Evolutionary conservation across 2,329 filamentous ascomycete species (phyloP).

Genomic region (Alternaria arborescens): DNA sequence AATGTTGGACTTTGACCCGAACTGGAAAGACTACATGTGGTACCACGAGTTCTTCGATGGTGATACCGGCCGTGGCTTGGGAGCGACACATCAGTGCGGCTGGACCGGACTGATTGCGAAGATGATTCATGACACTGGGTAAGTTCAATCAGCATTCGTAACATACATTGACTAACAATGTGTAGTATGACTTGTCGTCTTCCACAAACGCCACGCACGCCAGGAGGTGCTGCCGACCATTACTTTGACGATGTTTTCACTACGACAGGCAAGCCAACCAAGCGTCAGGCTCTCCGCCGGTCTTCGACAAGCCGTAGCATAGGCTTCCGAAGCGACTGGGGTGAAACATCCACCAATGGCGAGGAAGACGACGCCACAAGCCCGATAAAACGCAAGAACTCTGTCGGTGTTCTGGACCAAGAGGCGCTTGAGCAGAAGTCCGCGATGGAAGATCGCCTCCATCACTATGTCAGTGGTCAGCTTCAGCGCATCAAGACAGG

Average conservation of each 20-base stretch:
- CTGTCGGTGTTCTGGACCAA: slow-evolving; percentile 62
- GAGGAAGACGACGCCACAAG: slow-evolving; percentile 45
- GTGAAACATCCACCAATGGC: slow-evolving; percentile 51
- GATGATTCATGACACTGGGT: slow-evolving; percentile 98
- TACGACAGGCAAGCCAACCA: slow-evolving; percentile 53
- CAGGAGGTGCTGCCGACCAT: slow-evolving; percentile 81
- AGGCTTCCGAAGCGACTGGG: slow-evolving; percentile 79
- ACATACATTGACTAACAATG: slow-evolving; percentile 53
- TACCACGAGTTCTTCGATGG: slow-evolving; percentile 99
- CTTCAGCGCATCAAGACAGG: slow-evolving; percentile 75
- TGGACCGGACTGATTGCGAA: slow-evolving; percentile 97
- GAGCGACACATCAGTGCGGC: slow-evolving; percentile 92
- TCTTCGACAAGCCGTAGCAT: slow-evolving; percentile 87
- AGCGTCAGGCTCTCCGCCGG: slow-evolving; percentile 69
- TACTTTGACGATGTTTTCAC: slow-evolving; percentile 95
- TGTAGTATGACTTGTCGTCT: slow-evolving; percentile 39
- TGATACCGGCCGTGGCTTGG: slow-evolving; percentile 86
- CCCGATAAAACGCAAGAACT: slow-evolving; percentile 52
- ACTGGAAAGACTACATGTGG: slow-evolving; percentile 95
- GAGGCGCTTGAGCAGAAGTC: slow-evolving; percentile 55
- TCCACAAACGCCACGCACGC: slow-evolving; percentile 90
- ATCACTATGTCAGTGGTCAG: slow-evolving; percentile 83
- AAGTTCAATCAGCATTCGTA: slow-evolving; percentile 54
- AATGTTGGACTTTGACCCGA: slow-evolving; percentile 85
- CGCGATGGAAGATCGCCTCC: slow-evolving; percentile 69